Evolutionary conservation across 2,329 filamentous ascomycete species (phyloP).

Genomic region (Ophiostoma perfectum): DNA sequence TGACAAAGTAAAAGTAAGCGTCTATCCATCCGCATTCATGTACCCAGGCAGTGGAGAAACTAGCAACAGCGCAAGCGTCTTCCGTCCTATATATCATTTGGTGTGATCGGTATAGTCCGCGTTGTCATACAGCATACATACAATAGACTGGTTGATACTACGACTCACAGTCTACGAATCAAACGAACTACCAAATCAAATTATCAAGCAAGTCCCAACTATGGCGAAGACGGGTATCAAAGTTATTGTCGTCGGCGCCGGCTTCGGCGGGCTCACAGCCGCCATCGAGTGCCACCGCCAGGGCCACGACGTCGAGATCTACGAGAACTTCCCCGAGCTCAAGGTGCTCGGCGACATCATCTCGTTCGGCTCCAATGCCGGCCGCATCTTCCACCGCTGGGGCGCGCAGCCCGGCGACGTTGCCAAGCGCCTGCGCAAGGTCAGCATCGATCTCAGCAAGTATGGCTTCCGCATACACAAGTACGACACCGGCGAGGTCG

Average conservation of each 20-base stretch:
- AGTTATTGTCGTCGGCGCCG: slow-evolving; percentile 48
- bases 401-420: slow-evolving; percentile 40
- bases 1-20: no score
- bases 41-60: not conserved
- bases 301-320: slow-evolving; percentile 54
- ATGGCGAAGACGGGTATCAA: slow-evolving; percentile 44
- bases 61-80: no score
- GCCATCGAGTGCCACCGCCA: slow-evolving; percentile 59
- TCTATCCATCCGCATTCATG: not conserved
- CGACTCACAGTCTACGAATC: not conserved
- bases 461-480: slow-evolving; percentile 60
- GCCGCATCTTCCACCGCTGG: slow-evolving; percentile 58
- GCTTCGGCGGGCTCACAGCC: slow-evolving; percentile 57
- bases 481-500: slow-evolving; percentile 54
- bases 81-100: not conserved
- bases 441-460: slow-evolving; percentile 47
- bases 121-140: no score
- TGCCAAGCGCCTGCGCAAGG: slow-evolving; percentile 40
- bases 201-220: not conserved
- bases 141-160: no score
- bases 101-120: not conserved
- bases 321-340: slow-evolving; percentile 53
- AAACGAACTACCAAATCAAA: not conserved
- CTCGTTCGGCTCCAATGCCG: slow-evolving; percentile 55
- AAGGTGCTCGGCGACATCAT: slow-evolving; percentile 59